These are phyloP conservation scores for Kockovaella imperatae DNA, from an alignment of 768 basidiomycete species.

Conservation along the genomic window DNA sequence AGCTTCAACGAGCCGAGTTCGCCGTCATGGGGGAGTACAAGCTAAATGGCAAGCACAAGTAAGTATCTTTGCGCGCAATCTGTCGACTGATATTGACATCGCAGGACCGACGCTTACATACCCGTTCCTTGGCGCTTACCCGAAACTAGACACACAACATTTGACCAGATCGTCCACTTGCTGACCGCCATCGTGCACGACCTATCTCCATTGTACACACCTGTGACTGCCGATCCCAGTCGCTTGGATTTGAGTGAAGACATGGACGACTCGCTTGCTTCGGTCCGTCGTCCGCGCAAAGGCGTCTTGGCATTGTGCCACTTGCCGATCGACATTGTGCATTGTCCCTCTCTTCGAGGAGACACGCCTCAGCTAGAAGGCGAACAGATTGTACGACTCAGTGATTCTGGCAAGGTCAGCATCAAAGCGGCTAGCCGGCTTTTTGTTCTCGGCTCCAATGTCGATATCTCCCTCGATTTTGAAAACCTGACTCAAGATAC, in stretches of 20 bases:
- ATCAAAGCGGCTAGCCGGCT: neutral
- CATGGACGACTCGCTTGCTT: neutral
- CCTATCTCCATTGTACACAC: constrained; percentile 1
- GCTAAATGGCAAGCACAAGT: neutral
- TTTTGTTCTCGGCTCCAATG: constrained; percentile 5
- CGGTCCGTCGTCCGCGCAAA: no score
- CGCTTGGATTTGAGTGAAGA: neutral
- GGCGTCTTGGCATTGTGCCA: neutral
- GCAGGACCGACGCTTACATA: no score
- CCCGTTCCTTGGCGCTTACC: constrained; percentile 1
- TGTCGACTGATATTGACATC: no score
- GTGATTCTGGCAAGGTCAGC: constrained; percentile 2
- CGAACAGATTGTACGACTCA: neutral
- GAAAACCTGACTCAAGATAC: constrained; percentile 1
- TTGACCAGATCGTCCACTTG: constrained; percentile 5
- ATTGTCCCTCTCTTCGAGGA: neutral
- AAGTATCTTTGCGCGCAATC: constrained; percentile 1
- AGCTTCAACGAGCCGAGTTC: neutral
- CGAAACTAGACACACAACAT: constrained; percentile 4
- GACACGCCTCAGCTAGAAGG: neutral
- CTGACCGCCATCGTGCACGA: constrained; percentile 1
- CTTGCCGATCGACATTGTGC: neutral
- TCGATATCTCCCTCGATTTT: constrained; percentile 6
- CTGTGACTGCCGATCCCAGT: neutral
- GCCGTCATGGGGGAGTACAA: neutral